Evolutionary conservation across 2,329 filamentous ascomycete genomes (phyloP).

Genomic region (Delphinella strobiligena): DNA sequence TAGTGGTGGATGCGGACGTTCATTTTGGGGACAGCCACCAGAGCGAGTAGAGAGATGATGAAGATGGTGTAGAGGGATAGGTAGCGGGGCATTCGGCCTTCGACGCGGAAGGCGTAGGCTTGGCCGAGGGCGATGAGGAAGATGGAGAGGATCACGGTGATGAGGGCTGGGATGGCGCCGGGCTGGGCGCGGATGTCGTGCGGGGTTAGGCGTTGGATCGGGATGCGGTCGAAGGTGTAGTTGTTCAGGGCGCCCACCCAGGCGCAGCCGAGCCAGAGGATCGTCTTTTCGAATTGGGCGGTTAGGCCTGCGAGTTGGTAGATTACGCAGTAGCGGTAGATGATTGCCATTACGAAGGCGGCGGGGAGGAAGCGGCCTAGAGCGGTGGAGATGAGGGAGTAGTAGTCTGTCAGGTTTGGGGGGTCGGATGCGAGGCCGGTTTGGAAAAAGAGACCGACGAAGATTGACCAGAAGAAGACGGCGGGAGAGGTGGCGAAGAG

Average conservation of each 20-base stretch:
- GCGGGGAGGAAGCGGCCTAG: constrained; percentile 77
- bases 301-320: constrained; percentile 60
- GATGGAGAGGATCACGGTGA: constrained; percentile 63
- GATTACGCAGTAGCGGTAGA: constrained; percentile 71
- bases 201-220: constrained; percentile 79
- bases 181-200: constrained; percentile 85
- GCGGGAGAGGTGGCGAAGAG: constrained; percentile 68
- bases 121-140: constrained; percentile 59
- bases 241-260: constrained; percentile 91
- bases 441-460: constrained; percentile 76
- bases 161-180: constrained; percentile 71
- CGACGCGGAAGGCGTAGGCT: constrained; percentile 73
- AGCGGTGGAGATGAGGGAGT: constrained; percentile 63
- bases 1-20: constrained; percentile 91
- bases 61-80: constrained; percentile 67
- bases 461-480: constrained; percentile 75
- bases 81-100: constrained; percentile 67
- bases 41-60: constrained; percentile 51
- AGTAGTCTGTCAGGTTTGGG: constrained; percentile 54
- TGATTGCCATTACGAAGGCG: constrained; percentile 74
- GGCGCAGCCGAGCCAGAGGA: constrained; percentile 79
- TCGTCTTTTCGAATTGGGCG: constrained; percentile 78
- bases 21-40: constrained; percentile 61
- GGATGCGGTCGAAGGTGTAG: constrained; percentile 89
- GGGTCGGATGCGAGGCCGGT: constrained; percentile 84